Conservation (phyloP, 2,329 filamentous ascomycete species). For the Sporothrix variecibatus region DNA sequence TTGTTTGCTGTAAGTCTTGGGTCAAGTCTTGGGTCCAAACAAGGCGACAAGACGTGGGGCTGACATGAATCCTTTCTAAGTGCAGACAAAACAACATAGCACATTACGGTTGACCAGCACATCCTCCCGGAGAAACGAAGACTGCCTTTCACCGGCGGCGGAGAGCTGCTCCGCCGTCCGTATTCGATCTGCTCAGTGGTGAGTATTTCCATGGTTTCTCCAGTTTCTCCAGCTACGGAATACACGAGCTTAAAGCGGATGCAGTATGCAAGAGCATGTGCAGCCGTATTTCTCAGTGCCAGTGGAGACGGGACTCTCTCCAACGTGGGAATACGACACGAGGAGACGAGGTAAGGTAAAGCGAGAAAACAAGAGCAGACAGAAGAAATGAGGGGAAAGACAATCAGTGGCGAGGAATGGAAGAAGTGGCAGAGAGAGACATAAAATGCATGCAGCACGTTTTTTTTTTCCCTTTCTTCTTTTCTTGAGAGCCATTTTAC, state of each 20-base stretch:
- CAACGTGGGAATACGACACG: not conserved
- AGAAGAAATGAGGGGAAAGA: not conserved
- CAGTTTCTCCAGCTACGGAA: not conserved
- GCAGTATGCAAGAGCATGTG: too few relatives aligned
- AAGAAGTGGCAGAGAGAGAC: not conserved
- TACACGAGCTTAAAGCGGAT: not conserved
- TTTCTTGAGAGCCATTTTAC: too few relatives aligned
- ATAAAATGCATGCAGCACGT: too few relatives aligned
- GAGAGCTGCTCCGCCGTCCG: slow-evolving; percentile 6
- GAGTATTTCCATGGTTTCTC: not conserved
- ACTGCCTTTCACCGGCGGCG: not conserved
- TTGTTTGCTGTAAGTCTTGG: not conserved
- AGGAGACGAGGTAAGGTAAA: not conserved
- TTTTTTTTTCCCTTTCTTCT: too few relatives aligned
- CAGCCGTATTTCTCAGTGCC: not conserved
- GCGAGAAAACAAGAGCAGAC: not conserved
- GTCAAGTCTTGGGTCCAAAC: too few relatives aligned
- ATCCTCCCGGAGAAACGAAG: not conserved
- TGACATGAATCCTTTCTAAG: not conserved
- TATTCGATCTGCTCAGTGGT: not conserved
- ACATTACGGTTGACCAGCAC: too few relatives aligned
- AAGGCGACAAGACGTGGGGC: not conserved
- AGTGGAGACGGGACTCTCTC: not conserved
- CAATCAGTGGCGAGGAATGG: not conserved
- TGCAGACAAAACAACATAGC: too few relatives aligned